These are phyloP conservation scores for Paramecium bursaria DNA, from an alignment of 73 alveolate genomes.

Conservation along the genomic window DNA sequence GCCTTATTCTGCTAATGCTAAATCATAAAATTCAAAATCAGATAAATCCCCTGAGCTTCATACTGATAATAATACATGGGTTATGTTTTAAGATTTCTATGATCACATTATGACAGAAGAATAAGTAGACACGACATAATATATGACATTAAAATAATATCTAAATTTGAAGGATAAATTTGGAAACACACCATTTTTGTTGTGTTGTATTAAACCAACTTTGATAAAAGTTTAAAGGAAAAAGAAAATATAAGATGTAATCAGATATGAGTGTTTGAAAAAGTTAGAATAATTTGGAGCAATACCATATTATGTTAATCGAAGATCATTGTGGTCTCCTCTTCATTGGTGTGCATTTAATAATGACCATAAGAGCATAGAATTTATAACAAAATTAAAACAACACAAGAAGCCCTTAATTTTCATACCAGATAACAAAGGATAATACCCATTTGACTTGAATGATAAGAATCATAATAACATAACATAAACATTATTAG, in stretches of 20 bases:
- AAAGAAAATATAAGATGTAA: not conserved
- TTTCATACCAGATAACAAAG: slow-evolving; percentile 63
- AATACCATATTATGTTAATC: slow-evolving; percentile 36
- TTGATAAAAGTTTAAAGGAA: not conserved
- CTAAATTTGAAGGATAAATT: slow-evolving; percentile 44
- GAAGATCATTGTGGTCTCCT: slow-evolving; percentile 64
- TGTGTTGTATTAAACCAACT: slow-evolving; percentile 49
- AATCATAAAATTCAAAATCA: too few relatives aligned
- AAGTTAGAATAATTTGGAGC: slow-evolving; percentile 37
- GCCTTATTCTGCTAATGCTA: too few relatives aligned
- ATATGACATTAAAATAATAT: not conserved
- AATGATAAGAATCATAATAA: slow-evolving; percentile 36
- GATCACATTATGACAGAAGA: not conserved
- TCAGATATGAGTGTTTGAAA: slow-evolving; percentile 2
- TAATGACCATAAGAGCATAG: slow-evolving; percentile 53
- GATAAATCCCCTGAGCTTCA: too few relatives aligned
- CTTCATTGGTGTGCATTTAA: slow-evolving; percentile 66
- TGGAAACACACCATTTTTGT: slow-evolving; percentile 32
- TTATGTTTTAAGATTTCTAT: too few relatives aligned
- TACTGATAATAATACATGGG: too few relatives aligned
- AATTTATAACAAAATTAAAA: not conserved
- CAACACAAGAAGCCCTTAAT: not conserved
- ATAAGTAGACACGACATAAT: not conserved
- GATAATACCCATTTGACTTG: slow-evolving; percentile 62
- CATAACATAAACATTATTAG: not conserved